Evolutionary conservation across 1,139 yeast species (phyloP).

Genomic region (Diutina catenulata): DNA sequence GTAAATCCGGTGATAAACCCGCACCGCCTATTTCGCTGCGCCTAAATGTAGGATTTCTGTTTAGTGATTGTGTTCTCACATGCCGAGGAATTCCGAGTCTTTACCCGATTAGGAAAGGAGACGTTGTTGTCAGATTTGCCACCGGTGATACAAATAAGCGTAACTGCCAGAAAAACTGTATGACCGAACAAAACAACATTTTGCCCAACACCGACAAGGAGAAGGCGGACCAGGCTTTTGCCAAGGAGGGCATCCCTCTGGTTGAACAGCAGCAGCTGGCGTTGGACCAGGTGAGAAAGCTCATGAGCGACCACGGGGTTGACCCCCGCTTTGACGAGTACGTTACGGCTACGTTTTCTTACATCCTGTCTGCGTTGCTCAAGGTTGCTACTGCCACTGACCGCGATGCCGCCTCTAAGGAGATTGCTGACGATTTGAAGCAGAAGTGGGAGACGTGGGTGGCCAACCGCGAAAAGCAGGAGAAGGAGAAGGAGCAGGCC

Average conservation of each 20-base stretch:
- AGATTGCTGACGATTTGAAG: conserved; percentile 27
- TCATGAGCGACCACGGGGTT: conserved; percentile 20
- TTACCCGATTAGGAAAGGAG: too few relatives aligned
- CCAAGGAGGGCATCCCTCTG: conserved; percentile 8
- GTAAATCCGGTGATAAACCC: too few relatives aligned
- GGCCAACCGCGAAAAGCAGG: conserved; percentile 7
- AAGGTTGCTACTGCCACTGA: conserved; percentile 22
- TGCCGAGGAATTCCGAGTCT: too few relatives aligned
- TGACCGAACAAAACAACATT: not conserved
- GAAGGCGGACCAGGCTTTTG: not conserved
- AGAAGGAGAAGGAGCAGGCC: not conserved
- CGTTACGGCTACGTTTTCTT: conserved; percentile 19
- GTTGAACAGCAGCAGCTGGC: conserved; percentile 13
- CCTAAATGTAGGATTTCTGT: too few relatives aligned
- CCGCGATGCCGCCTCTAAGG: conserved; percentile 24
- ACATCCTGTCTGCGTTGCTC: conserved; percentile 17
- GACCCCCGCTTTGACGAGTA: conserved; percentile 19
- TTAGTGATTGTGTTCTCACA: too few relatives aligned
- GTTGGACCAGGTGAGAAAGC: conserved; percentile 10
- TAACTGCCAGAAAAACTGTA: not conserved
- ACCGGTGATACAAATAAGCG: too few relatives aligned
- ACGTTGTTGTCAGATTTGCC: too few relatives aligned
- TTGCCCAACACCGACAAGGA: conserved; percentile 1
- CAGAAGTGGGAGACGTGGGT: conserved; percentile 21
- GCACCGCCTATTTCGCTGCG: too few relatives aligned